phyloP scores from a whole-genome alignment of 2,329 filamentous ascomycete species.

The Cladosporium sphaerospermum region DNA sequence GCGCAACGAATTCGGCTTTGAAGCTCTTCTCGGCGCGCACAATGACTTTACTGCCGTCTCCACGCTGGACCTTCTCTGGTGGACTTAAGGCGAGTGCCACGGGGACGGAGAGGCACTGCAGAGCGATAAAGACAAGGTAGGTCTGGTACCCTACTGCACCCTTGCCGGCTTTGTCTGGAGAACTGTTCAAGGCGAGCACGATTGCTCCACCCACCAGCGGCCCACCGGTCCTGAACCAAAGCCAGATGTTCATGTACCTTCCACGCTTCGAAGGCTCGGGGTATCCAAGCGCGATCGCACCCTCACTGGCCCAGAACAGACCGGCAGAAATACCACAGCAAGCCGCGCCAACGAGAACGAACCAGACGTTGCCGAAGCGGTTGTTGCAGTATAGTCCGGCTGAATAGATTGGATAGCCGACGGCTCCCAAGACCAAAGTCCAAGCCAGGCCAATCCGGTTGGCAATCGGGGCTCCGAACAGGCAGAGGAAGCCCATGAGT shows the following conservation, averaged over 20 bases:
- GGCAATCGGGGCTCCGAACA: conserved; percentile 44
- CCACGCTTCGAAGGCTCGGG: conserved; percentile 44
- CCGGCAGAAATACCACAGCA: conserved; percentile 45
- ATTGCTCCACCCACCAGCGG: conserved; percentile 45
- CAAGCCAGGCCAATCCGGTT: conserved; percentile 45
- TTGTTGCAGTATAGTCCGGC: conserved; percentile 47
- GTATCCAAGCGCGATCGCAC: conserved; percentile 45
- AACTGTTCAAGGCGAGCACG: conserved; percentile 43
- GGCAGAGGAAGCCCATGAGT: conserved; percentile 42
- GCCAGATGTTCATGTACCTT: conserved; percentile 43
- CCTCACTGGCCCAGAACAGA: conserved; percentile 48
- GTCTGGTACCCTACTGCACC: conserved; percentile 33
- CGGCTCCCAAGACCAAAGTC: conserved; percentile 40
- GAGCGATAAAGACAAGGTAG: conserved; percentile 39
- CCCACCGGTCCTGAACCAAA: conserved; percentile 47
- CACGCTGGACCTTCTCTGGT: conserved; percentile 39
- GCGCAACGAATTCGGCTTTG: conserved; percentile 34
- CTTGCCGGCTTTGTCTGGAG: conserved; percentile 35
- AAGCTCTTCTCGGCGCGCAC: conserved; percentile 35
- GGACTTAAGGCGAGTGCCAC: conserved; percentile 36
- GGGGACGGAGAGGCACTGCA: conserved; percentile 34
- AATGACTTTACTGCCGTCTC: conserved; percentile 36
- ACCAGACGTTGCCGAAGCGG: conserved; percentile 47
- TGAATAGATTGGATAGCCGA: conserved; percentile 45
- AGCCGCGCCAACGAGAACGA: conserved; percentile 45